Evolutionary conservation across 1,139 yeast genomes (phyloP).

Genomic region (Pichia sp.): DNA sequence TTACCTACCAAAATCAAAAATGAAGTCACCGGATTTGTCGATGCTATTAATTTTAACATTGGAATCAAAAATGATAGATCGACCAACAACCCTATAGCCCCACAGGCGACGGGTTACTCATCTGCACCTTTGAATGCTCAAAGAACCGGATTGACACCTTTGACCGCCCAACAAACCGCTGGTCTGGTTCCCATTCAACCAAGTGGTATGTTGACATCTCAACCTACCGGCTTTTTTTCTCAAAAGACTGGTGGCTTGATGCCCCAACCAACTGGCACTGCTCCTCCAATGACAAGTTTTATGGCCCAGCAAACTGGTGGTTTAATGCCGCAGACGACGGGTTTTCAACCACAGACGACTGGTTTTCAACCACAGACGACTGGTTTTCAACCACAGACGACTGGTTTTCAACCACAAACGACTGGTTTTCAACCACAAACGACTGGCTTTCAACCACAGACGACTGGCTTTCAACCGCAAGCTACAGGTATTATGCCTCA

Average conservation of each 20-base stretch:
- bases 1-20: slow-evolving; percentile 71
- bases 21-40: slow-evolving; percentile 85
- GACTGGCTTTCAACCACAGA: slow-evolving; percentile 25
- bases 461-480: slow-evolving; percentile 27
- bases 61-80: slow-evolving; percentile 42
- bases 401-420: slow-evolving; percentile 17
- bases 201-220: slow-evolving; percentile 34
- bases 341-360: slow-evolving; percentile 32
- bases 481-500: slow-evolving; percentile 23
- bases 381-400: slow-evolving; percentile 27
- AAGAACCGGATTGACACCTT: slow-evolving; percentile 30
- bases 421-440: slow-evolving; percentile 23
- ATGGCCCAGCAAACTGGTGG: slow-evolving; percentile 32
- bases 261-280: slow-evolving; percentile 26
- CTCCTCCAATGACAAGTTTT: slow-evolving; percentile 25
- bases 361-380: slow-evolving; percentile 31
- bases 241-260: slow-evolving; percentile 31
- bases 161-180: slow-evolving; percentile 32
- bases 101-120: slow-evolving; percentile 31
- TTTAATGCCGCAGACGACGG: slow-evolving; percentile 30
- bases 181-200: slow-evolving; percentile 44
- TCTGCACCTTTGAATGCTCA: slow-evolving; percentile 30
- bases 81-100: slow-evolving; percentile 17
- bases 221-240: slow-evolving; percentile 33
- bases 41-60: slow-evolving; percentile 75